phyloP scores from a whole-genome alignment of 2,329 filamentous ascomycete species.

The Phyllosticta capitalensis region DNA sequence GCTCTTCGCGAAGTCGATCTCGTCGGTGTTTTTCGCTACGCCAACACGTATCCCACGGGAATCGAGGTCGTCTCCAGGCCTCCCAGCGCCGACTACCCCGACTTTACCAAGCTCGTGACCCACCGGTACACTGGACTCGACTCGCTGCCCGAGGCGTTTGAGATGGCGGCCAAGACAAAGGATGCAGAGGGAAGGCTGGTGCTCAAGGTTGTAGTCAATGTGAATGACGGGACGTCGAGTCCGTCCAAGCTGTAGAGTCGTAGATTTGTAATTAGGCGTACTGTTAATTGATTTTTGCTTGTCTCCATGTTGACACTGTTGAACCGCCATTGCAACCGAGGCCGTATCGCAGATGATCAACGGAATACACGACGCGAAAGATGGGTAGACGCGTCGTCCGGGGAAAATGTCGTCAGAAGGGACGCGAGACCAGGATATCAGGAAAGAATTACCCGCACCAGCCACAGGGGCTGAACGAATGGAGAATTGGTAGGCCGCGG shows the following conservation, averaged over 20 bases:
- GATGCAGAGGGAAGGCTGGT: constrained; percentile 61
- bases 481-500: not conserved
- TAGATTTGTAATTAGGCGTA: not conserved
- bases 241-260: not conserved
- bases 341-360: not conserved
- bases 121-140: constrained; percentile 59
- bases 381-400: not conserved
- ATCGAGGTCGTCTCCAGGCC: constrained; percentile 47
- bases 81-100: constrained; percentile 43
- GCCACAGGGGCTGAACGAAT: not conserved
- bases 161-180: constrained; percentile 58
- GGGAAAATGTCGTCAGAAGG: not conserved
- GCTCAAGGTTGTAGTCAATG: constrained; percentile 57
- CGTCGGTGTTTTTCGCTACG: constrained; percentile 34
- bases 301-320: not conserved
- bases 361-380: not conserved
- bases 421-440: not conserved
- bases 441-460: not conserved
- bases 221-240: constrained; percentile 16
- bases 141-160: constrained; percentile 54
- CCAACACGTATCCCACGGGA: constrained; percentile 62
- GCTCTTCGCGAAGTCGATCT: constrained; percentile 69
- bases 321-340: not conserved
- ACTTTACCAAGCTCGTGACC: constrained; percentile 62
- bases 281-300: too few species aligned